Base-by-base conservation (phyloP, 108 stramenopile genomes). In the Cyclostephanos tholiformis region DNA sequence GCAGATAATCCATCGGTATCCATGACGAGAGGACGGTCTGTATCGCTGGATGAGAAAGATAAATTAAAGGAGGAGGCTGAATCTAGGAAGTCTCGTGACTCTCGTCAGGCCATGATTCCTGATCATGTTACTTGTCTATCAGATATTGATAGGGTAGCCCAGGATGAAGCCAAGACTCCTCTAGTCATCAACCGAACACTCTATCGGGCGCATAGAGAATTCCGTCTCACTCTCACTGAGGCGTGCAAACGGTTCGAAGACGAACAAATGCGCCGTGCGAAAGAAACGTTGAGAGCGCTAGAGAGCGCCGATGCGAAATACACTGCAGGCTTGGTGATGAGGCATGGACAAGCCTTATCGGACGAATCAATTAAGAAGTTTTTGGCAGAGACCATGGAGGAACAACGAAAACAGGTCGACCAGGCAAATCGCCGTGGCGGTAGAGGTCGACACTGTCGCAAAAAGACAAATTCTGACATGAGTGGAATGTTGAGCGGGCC, bases 181-280 rank as follows among this genome's bases (percentile, higher is more conserved):
- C 79, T 94, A 20, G 82, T 84, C 52, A 86, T 91, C 17, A 94
- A 92, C 66, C 71, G 92, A 12, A 77, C 75, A 19, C 38, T 93
- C 29, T 93, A 93, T 64, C 68, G 92, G 25, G 88, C 89, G 13
- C 94, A 95, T 66, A 82, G 92, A 16, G 86, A 90, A 55, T 91
- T 92, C 89, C 86, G 94, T 29, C 80, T 90, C 20, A 84, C 94
- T 32, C 87, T 95, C 4, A 69, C 89, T 30, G 94, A 93, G 51
- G 94, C 94, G 9, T 90, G 86, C 29, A 92, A 90, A 55, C 86
- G 92, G 43, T 95, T 92, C 65, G 94, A 95, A 65, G 90, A 91
- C 53, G 88, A 95, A 58, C 88, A 91, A 73, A 71, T 88, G 14
- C 75, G 82, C 26, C 88, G 83, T 70, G 88, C 91, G 8, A 81